These are phyloP conservation scores for Naematelia aurantialba DNA, from an alignment of 768 basidiomycete species.

Conservation along the genomic window DNA sequence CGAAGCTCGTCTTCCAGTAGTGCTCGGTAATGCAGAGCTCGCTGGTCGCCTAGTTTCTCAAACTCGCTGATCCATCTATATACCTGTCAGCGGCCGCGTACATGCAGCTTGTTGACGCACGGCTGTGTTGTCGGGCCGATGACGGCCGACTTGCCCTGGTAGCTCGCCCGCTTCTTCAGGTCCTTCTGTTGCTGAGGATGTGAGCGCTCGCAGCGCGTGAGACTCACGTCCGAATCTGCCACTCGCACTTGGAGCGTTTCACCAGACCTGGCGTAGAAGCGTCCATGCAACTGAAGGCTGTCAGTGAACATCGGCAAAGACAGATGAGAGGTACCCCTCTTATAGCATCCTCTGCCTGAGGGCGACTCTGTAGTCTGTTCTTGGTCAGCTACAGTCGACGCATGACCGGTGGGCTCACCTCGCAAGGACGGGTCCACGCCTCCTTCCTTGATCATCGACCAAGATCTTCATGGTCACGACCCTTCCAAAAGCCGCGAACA, in stretches of 20 bases:
- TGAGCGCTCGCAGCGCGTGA: neutral
- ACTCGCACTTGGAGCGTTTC: conserved; percentile 29
- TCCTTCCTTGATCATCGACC: conserved; percentile 25
- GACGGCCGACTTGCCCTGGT: neutral
- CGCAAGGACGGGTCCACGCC: conserved; percentile 29
- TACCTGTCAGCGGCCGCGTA: neutral
- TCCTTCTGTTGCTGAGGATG: neutral
- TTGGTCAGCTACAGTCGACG: neutral
- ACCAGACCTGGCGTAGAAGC: conserved; percentile 17
- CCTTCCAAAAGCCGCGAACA: conserved; percentile 7
- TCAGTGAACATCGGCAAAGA: neutral
- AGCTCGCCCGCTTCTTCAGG: neutral
- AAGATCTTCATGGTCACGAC: conserved; percentile 28
- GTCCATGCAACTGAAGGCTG: conserved; percentile 27
- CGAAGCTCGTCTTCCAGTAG: neutral
- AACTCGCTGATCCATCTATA: neutral
- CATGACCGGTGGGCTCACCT: conserved; percentile 11
- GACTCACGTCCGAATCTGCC: conserved; percentile 34
- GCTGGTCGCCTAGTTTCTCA: neutral
- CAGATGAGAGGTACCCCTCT: conserved; percentile 14
- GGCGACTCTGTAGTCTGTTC: conserved; percentile 25
- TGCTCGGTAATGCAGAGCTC: neutral
- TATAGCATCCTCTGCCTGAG: conserved; percentile 32
- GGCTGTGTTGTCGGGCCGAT: neutral
- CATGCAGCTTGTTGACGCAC: neutral